A percentile compares a stretch with the other conserved stretches of the same genome.
Evolutionary conservation across 441 rosid genomes (phyloP).

Genomic region (Populus tomentosa): DNA sequence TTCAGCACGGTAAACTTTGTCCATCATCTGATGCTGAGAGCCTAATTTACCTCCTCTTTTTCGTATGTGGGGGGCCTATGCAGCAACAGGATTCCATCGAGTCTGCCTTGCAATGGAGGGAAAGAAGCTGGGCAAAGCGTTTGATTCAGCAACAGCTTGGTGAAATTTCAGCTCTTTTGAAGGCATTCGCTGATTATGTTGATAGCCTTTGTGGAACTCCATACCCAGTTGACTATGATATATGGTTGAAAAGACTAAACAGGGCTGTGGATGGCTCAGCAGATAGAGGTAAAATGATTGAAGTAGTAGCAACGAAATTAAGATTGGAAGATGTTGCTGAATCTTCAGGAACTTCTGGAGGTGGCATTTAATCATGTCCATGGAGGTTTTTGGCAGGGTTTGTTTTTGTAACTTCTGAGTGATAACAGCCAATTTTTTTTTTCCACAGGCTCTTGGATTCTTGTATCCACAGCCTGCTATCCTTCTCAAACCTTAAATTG

Average conservation of each 20-base stretch:
- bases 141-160: conserved; percentile 57
- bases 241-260: conserved; percentile 54
- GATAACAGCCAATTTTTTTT: neutral
- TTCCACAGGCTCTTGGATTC: neutral
- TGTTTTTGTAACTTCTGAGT: conserved; percentile 10
- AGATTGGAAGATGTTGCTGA: conserved; percentile 39
- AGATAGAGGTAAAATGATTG: conserved; percentile 51
- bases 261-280: conserved; percentile 42
- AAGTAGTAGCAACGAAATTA: conserved; percentile 28
- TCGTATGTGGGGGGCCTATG: conserved; percentile 44
- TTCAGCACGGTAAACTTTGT: conserved; percentile 61
- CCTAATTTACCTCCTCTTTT: conserved; percentile 51
- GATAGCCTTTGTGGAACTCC: conserved; percentile 72
- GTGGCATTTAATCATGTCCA: conserved; percentile 17
- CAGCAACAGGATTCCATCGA: conserved; percentile 56
- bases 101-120: conserved; percentile 68
- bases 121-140: conserved; percentile 52
- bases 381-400: neutral
- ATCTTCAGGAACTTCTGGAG: conserved; percentile 34
- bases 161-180: conserved; percentile 49
- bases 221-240: conserved; percentile 55
- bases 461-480: neutral
- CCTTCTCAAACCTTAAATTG: too few relatives aligned
- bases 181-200: conserved; percentile 69
- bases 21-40: conserved; percentile 66